Percentiles rank a stretch among this genome's conserved stretches.
Evolutionary conservation across 257 asterid species (phyloP).

Genomic region (Rhazya stricta): DNA sequence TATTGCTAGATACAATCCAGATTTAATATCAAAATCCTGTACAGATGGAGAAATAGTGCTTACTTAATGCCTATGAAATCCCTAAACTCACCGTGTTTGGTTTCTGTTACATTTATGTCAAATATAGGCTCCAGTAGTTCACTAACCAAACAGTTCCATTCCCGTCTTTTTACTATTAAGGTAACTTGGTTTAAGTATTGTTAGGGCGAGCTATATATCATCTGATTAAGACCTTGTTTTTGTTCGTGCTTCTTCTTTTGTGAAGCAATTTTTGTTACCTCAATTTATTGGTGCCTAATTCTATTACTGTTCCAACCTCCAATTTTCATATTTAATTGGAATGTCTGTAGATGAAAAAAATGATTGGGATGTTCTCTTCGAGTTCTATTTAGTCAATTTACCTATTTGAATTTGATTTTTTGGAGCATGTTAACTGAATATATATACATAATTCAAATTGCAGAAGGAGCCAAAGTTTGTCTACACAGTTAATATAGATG

Average conservation of each 20-base stretch:
- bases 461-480: conserved; percentile 87
- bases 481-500: conserved; percentile 86
- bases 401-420: background rate
- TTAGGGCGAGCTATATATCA: background rate
- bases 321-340: background rate
- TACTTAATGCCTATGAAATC: background rate
- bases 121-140: background rate
- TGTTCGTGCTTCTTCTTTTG: background rate
- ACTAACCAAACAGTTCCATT: background rate
- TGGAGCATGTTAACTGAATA: conserved; percentile 11
- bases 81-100: background rate
- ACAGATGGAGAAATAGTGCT: background rate
- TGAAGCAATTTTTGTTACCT: background rate
- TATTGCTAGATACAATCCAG: background rate
- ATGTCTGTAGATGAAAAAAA: background rate
- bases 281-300: background rate
- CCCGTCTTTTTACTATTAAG: background rate
- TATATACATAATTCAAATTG: conserved; percentile 26
- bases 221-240: background rate
- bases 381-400: background rate
- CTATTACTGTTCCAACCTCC: background rate
- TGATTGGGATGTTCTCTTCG: background rate
- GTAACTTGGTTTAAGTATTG: background rate
- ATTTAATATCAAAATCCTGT: background rate
- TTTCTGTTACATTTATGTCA: background rate